Percentiles rank a stretch among this genome's conserved stretches.
phyloP scores from a whole-genome alignment of 768 basidiomycete genomes.

The Podaxis sp. region DNA sequence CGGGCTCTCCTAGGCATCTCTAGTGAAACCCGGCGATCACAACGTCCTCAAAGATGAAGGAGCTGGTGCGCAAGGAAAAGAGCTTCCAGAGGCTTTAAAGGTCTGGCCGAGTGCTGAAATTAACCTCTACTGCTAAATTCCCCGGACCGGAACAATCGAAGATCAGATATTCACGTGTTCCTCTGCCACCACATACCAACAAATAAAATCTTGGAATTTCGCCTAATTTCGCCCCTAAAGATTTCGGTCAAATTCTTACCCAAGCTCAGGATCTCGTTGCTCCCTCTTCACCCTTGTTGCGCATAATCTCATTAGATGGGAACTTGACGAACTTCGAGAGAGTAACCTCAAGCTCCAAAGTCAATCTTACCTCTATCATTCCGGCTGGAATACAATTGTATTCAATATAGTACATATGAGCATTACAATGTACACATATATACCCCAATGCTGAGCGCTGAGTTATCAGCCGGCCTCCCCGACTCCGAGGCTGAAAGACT shows the following conservation, averaged over 20 bases:
- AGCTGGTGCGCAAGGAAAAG: background rate
- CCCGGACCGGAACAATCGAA: background rate
- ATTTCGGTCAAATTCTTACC: too few relatives aligned
- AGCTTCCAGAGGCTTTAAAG: background rate
- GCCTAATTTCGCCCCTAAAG: too few relatives aligned
- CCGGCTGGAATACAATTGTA: too few relatives aligned
- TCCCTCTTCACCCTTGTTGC: too few relatives aligned
- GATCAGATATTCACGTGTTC: background rate
- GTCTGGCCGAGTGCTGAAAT: background rate
- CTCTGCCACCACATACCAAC: too few relatives aligned
- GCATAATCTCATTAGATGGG: too few relatives aligned
- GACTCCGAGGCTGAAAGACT: background rate
- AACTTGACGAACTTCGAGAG: too few relatives aligned
- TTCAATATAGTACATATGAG: background rate
- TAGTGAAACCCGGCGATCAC: background rate
- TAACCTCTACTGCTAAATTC: background rate
- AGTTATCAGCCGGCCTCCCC: background rate
- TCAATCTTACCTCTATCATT: too few relatives aligned
- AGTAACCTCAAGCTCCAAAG: too few relatives aligned
- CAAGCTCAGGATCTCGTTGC: too few relatives aligned
- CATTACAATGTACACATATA: background rate
- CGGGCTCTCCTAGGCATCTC: conserved; percentile 77
- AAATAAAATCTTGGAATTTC: too few relatives aligned
- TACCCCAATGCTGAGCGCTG: too few relatives aligned
- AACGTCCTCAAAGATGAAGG: background rate